phyloP scores from a whole-genome alignment of 768 basidiomycete genomes.

The Phallus indusiatus region DNA sequence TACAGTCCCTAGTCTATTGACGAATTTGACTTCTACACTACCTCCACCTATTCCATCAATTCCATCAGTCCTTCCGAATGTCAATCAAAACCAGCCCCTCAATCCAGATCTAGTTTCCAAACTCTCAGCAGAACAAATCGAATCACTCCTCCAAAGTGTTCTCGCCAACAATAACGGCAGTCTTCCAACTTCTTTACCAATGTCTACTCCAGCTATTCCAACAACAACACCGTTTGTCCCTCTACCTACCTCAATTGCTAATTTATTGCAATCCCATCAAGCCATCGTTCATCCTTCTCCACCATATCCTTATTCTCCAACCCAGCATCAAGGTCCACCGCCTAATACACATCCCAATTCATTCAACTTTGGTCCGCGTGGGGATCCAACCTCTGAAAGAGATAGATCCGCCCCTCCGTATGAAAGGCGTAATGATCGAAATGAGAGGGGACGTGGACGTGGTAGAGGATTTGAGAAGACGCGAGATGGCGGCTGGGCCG shows the following conservation, averaged over 20 bases:
- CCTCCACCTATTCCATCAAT: conserved; percentile 18
- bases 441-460: conserved; percentile 20
- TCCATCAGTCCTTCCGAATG: conserved; percentile 10
- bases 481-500: conserved; percentile 23
- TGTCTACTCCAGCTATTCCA: neutral
- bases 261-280: conserved; percentile 7
- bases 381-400: conserved; percentile 19
- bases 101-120: conserved; percentile 13
- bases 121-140: conserved; percentile 9
- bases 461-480: conserved; percentile 26
- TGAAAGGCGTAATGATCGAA: conserved; percentile 20
- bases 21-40: neutral
- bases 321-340: conserved; percentile 12
- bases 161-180: neutral
- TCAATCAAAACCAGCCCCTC: conserved; percentile 11
- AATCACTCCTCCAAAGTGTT: conserved; percentile 2
- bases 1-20: neutral
- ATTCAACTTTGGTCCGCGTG: conserved; percentile 19
- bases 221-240: conserved; percentile 12
- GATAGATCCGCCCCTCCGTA: conserved; percentile 20
- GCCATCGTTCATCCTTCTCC: conserved; percentile 15
- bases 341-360: conserved; percentile 13
- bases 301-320: conserved; percentile 10
- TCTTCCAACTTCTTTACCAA: conserved; percentile 8
- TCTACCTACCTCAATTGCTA: conserved; percentile 15